Percentiles rank a stretch among this genome's conserved stretches.
These are phyloP conservation scores for Calocybe gangraenosa DNA, from an alignment of 768 basidiomycete genomes.

Conservation along the genomic window DNA sequence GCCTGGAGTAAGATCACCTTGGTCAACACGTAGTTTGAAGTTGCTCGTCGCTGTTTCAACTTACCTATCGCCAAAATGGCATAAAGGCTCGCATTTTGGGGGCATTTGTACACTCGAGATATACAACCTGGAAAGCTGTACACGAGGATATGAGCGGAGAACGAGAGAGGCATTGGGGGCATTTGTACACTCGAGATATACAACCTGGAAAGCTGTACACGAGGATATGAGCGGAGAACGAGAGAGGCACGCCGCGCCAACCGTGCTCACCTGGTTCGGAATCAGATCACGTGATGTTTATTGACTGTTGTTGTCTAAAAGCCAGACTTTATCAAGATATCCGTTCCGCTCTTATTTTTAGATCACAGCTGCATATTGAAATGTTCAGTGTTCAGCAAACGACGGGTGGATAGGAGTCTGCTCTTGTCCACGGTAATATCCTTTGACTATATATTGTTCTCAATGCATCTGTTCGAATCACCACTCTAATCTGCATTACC, in stretches of 20 bases:
- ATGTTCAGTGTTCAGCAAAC: no score
- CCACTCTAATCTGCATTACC: neutral
- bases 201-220: constrained; percentile 14
- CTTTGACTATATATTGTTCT: no score
- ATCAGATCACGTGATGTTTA: no score
- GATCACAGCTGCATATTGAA: no score
- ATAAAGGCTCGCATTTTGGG: constrained; percentile 69
- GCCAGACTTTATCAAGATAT: no score
- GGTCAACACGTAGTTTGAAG: constrained; percentile 11
- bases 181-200: constrained; percentile 23
- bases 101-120: constrained; percentile 29
- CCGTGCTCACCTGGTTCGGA: no score
- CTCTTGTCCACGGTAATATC: no score
- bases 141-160: constrained; percentile 17
- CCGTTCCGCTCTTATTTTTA: no score
- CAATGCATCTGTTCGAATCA: no score
- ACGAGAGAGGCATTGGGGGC: constrained; percentile 29
- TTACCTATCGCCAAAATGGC: constrained; percentile 76
- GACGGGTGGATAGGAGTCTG: no score
- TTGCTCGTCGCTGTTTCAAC: constrained; percentile 14
- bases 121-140: constrained; percentile 13
- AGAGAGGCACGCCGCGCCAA: no score
- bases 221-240: constrained; percentile 17
- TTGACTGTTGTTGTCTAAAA: no score
- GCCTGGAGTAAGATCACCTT: constrained; percentile 36